Conservation (phyloP, 139 green algal genomes). For the Coelastrella sp. region DNA sequence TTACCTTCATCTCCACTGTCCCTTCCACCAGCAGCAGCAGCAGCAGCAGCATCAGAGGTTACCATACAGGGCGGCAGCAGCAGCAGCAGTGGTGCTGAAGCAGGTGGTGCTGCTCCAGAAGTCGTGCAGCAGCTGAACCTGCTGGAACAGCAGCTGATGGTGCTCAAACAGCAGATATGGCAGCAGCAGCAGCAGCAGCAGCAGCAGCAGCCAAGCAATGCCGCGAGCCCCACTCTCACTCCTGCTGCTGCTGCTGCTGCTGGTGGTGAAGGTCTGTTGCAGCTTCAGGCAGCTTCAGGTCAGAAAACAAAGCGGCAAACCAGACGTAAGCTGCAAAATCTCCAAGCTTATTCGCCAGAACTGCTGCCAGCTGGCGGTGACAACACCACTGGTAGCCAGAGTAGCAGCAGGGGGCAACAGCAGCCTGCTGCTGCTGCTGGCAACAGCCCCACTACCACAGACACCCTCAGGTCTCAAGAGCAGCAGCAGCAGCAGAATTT, state of each 20-base stretch:
- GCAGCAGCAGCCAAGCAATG: not conserved
- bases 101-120: not conserved
- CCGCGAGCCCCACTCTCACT: not conserved
- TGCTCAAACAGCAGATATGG: slow-evolving; percentile 17
- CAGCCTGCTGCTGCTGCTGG: slow-evolving; percentile 3
- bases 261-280: not conserved
- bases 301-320: not conserved
- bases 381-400: too few species aligned
- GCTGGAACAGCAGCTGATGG: not conserved
- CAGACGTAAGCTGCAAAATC: not conserved
- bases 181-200: not conserved
- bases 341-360: not conserved
- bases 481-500: slow-evolving; percentile 4
- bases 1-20: not conserved
- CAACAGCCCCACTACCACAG: not conserved
- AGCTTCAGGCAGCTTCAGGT: not conserved
- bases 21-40: not conserved
- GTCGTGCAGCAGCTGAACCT: slow-evolving; percentile 16
- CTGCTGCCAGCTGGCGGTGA: slow-evolving; percentile 1
- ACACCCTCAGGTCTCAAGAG: not conserved
- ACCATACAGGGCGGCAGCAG: not conserved
- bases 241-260: not conserved
- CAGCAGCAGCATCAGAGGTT: slow-evolving; percentile 34
- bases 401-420: not conserved
- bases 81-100: not conserved